Conservation (phyloP, 139 green algal species). For the Picochlorum sp. region DNA sequence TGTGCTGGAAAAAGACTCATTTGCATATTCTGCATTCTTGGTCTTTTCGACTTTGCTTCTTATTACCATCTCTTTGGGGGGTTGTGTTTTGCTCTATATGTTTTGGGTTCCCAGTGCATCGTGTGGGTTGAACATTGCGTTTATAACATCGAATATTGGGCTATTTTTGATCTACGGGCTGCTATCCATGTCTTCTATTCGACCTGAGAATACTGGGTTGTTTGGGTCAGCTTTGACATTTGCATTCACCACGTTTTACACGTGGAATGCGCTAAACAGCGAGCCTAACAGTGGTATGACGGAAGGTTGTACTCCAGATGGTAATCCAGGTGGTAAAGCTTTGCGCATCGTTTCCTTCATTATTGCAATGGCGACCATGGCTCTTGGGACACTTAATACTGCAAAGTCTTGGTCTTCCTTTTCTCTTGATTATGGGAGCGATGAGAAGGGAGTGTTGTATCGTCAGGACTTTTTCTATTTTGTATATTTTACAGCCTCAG, state of each 20-base stretch:
- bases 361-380: constrained; percentile 13
- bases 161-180: constrained; percentile 41
- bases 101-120: constrained; percentile 42
- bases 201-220: constrained; percentile 44
- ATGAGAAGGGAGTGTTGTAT: constrained; percentile 40
- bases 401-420: constrained; percentile 17
- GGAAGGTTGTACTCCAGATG: neutral
- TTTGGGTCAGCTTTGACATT: constrained; percentile 52
- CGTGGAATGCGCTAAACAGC: constrained; percentile 54
- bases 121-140: constrained; percentile 74
- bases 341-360: constrained; percentile 32
- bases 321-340: constrained; percentile 2
- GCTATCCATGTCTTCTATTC: constrained; percentile 46
- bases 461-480: constrained; percentile 69
- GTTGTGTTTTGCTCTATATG: constrained; percentile 38
- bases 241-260: constrained; percentile 53
- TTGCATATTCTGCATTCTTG: constrained; percentile 23
- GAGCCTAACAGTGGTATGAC: neutral
- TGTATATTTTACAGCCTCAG: constrained; percentile 48
- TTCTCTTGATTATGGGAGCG: neutral
- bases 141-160: constrained; percentile 66
- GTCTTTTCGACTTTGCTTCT: constrained; percentile 19
- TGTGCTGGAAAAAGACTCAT: constrained; percentile 33
- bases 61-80: constrained; percentile 33
- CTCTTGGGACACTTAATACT: constrained; percentile 14